phyloP scores from a whole-genome alignment of 495 filamentous ascomycete genomes.

The Aspergillus kassunensis region DNA sequence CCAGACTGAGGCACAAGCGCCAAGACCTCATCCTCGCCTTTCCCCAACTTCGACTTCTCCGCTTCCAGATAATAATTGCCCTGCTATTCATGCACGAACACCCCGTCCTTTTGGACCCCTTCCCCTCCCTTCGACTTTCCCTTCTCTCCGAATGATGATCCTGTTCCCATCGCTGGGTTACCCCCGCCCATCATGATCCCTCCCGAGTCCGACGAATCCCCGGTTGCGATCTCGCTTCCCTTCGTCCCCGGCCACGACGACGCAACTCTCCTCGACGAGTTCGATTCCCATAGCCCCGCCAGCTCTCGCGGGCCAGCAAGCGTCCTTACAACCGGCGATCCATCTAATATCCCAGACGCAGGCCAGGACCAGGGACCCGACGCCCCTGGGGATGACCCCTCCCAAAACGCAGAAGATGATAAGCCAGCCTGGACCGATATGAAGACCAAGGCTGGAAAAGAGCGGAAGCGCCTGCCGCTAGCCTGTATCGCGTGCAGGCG shows the following conservation, averaged over 20 bases:
- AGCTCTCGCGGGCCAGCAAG: conserved; percentile 43
- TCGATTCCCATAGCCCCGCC: conserved; percentile 42
- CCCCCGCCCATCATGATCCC: conserved; percentile 43
- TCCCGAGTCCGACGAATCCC: conserved; percentile 37
- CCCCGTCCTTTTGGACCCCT: conserved; percentile 5
- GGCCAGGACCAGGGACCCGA: conserved; percentile 1
- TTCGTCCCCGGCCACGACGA: conserved; percentile 31
- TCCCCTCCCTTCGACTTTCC: conserved; percentile 1
- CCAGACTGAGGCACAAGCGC: neutral
- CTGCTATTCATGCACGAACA: neutral
- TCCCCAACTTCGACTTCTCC: conserved; percentile 38
- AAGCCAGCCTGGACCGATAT: conserved; percentile 87
- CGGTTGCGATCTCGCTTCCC: conserved; percentile 28
- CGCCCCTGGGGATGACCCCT: neutral
- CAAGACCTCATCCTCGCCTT: conserved; percentile 14
- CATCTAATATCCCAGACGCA: conserved; percentile 16
- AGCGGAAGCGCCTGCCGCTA: conserved; percentile 86
- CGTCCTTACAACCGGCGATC: conserved; percentile 24
- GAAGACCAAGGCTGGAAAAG: conserved; percentile 97
- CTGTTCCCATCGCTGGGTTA: conserved; percentile 36
- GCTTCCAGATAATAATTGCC: conserved; percentile 14
- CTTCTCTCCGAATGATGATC: conserved; percentile 36
- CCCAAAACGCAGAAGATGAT: conserved; percentile 39
- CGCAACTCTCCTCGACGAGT: conserved; percentile 32
- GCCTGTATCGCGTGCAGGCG: conserved; percentile 94